Conservation (phyloP, 192 early-diverging fungal genomes). For the Gryganskiella cystojenkinii region DNA sequence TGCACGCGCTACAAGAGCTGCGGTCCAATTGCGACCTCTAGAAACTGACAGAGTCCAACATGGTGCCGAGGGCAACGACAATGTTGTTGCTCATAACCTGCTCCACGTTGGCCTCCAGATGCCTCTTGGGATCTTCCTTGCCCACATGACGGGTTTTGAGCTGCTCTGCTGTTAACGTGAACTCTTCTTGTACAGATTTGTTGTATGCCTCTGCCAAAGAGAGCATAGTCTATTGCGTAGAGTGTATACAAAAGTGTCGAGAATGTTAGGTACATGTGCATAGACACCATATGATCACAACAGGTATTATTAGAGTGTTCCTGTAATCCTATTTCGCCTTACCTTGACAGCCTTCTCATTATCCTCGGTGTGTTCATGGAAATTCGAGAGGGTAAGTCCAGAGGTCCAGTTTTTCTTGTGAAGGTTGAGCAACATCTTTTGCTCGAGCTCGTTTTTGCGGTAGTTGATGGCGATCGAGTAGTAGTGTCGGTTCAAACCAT, state of each 20-base stretch:
- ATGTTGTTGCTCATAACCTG: constrained; percentile 95
- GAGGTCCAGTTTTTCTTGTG: constrained; percentile 99
- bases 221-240: constrained; percentile 95
- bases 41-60: constrained; percentile 83
- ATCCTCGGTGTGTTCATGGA: constrained; percentile 80
- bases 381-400: constrained; percentile 88
- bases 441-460: constrained; percentile 98
- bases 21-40: constrained; percentile 19
- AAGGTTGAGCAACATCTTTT: constrained; percentile 98
- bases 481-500: constrained; percentile 98
- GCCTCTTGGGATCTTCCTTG: constrained; percentile 99
- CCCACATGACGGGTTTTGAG: constrained; percentile 99
- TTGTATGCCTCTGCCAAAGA: constrained; percentile 92
- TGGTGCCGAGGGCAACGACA: constrained; percentile 93
- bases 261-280: too few relatives aligned
- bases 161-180: constrained; percentile 91
- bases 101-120: constrained; percentile 94
- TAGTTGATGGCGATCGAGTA: constrained; percentile 99
- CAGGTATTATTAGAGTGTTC: background rate
- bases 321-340: constrained; percentile 2
- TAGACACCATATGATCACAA: background rate
- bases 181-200: constrained; percentile 98
- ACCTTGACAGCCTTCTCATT: constrained; percentile 92
- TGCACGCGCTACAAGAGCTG: background rate
- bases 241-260: too few relatives aligned